Evolutionary conservation across 2,329 filamentous ascomycete genomes (phyloP).

Genomic region (Aureobasidium zeae): DNA sequence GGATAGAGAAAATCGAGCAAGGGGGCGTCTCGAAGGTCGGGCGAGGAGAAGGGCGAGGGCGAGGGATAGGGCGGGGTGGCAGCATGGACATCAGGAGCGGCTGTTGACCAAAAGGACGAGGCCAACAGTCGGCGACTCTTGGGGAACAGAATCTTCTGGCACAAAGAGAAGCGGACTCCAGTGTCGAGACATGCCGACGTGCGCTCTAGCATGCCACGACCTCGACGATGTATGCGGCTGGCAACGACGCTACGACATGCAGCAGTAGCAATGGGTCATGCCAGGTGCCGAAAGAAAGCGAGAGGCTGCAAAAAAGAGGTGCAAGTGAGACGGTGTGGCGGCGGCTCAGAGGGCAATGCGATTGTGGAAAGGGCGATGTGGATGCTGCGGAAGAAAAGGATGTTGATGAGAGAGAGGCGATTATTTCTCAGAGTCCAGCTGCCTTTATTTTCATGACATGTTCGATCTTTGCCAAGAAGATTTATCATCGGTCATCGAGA

Average conservation of each 20-base stretch:
- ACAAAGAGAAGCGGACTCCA: constrained; percentile 45
- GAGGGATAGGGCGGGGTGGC: constrained; percentile 22
- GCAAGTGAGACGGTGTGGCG: constrained; percentile 9
- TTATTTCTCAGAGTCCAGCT: too few relatives aligned
- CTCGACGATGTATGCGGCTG: constrained; percentile 3
- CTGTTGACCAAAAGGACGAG: constrained; percentile 48
- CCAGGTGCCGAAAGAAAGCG: constrained; percentile 7
- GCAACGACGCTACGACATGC: constrained; percentile 14
- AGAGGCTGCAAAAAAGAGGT: background rate
- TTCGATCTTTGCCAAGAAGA: too few relatives aligned
- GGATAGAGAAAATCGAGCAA: constrained; percentile 43
- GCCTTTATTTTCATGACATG: too few relatives aligned
- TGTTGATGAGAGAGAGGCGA: background rate
- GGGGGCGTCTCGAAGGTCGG: constrained; percentile 10
- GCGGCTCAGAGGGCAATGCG: background rate
- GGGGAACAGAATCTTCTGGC: constrained; percentile 29
- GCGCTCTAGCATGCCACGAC: constrained; percentile 49
- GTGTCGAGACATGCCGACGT: constrained; percentile 50
- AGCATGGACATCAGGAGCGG: constrained; percentile 39
- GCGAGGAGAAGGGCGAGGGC: background rate
- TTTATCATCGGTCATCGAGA: too few relatives aligned
- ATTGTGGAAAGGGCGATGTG: background rate
- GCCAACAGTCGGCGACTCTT: constrained; percentile 43
- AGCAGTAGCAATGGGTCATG: constrained; percentile 11
- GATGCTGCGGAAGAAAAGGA: background rate